A percentile compares a stretch with the other conserved stretches of the same genome.
Evolutionary conservation across 2,329 filamentous ascomycete species (phyloP).

Genomic region (Aspergillus novofumigatus): DNA sequence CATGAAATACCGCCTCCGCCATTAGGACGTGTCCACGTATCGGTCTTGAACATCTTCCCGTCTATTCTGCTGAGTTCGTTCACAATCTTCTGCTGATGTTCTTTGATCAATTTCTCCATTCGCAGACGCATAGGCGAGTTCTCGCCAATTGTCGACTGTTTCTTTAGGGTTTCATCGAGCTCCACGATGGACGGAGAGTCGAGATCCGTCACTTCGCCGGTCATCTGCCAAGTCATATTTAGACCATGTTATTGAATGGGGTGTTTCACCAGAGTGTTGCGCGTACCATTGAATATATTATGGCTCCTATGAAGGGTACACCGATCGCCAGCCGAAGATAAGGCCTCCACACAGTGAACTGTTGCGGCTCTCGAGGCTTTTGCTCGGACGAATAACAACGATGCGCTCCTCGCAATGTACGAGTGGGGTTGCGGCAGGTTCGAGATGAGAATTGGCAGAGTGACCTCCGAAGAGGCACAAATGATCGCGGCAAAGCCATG

Average conservation of each 20-base stretch:
- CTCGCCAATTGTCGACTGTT: conserved; percentile 68
- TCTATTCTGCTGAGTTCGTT: conserved; percentile 78
- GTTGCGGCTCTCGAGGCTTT: conserved; percentile 17
- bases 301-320: conserved; percentile 44
- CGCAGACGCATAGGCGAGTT: conserved; percentile 92
- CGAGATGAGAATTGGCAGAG: conserved; percentile 23
- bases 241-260: neutral
- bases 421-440: conserved; percentile 17
- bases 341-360: conserved; percentile 41
- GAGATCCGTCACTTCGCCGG: conserved; percentile 34
- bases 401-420: conserved; percentile 15
- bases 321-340: conserved; percentile 48
- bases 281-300: conserved; percentile 52
- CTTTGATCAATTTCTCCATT: conserved; percentile 95
- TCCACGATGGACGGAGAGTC: conserved; percentile 68
- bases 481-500: conserved; percentile 32
- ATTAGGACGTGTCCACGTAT: conserved; percentile 82
- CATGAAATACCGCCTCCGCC: conserved; percentile 93
- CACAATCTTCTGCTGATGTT: conserved; percentile 86
- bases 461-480: conserved; percentile 33
- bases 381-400: conserved; percentile 26
- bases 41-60: conserved; percentile 72
- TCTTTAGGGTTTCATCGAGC: conserved; percentile 75
- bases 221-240: conserved; percentile 25
- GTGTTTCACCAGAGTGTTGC: neutral